These are phyloP conservation scores for Starmera dryadoides DNA, from an alignment of 805 yeast species.

Conservation along the genomic window DNA sequence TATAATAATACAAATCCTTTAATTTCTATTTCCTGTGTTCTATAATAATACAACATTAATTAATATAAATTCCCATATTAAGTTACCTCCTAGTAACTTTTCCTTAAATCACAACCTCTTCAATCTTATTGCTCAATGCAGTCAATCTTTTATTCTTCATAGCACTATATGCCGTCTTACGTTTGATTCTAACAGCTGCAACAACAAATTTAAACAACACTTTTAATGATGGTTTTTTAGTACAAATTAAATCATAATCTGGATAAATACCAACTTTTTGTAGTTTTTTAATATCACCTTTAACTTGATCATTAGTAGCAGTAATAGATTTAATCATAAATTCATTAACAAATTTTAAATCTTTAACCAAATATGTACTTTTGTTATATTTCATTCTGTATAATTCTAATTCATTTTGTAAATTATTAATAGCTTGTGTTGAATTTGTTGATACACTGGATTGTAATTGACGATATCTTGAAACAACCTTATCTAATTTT, in stretches of 20 bases:
- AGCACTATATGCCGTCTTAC: conserved; percentile 20
- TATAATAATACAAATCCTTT: too few species aligned
- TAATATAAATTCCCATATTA: too few species aligned
- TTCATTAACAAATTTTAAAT: conserved; percentile 26
- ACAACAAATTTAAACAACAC: conserved; percentile 27
- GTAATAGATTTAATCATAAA: conserved; percentile 24
- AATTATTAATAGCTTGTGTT: conserved; percentile 10
- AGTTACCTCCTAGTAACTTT: too few species aligned
- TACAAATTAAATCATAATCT: conserved; percentile 18
- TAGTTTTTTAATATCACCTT: conserved; percentile 19
- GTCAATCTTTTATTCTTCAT: conserved; percentile 13
- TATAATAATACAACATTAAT: too few species aligned
- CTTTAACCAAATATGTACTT: conserved; percentile 26
- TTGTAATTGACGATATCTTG: conserved; percentile 18
- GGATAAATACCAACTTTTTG: conserved; percentile 20
- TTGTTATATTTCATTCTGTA: conserved; percentile 42
- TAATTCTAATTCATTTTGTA: conserved; percentile 35
- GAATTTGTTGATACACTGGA: conserved; percentile 14
- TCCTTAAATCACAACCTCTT: neutral
- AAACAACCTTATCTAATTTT: conserved; percentile 24
- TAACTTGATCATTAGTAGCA: conserved; percentile 16
- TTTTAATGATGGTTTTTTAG: conserved; percentile 17
- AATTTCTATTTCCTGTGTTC: too few species aligned
- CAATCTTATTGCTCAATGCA: conserved; percentile 7
- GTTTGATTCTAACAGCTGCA: conserved; percentile 29